Base-by-base conservation (phyloP, 805 yeast genomes). In the Candida quercuum region DNA sequence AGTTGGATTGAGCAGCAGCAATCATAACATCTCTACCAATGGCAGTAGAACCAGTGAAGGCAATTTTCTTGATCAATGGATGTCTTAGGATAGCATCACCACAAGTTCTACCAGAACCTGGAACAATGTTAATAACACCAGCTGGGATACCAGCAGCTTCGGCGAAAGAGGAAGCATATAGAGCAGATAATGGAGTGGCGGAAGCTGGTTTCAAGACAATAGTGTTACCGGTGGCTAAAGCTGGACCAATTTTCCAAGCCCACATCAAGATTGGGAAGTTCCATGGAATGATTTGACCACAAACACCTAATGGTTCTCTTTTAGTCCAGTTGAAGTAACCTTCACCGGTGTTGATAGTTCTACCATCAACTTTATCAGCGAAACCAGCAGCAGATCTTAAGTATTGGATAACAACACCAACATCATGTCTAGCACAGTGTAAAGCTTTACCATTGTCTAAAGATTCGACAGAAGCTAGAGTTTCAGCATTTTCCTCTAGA, bases 221-320 rank as follows among this genome's bases (percentile, higher is more conserved):
- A 36, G 81, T 69, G 63, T 78, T 77, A 59, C 83, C 83, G 41
- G 84, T 74, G 42, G 79, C 81, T 49, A 78, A 63, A 47, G 81
- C 81, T 33, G 86, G 84, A 45, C 79, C 83, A 42, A 76, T 64
- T 54, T 78, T 78, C 85, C 86, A 78, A 26, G 80, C 63, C 61
- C 76, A 72, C 71, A 80, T 78, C 54, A 78, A 68, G 53, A 78
- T 65, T 48, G 86, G 85, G 69, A 78, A 78, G 59, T 78, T 78
- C 86, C 85, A 78, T 49, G 86, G 84, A 50, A 78, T 78, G 46
- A 78, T 72, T 60, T 78, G 83, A 41, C 81, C 84, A 64, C 82
- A 77, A 32, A 78, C 84, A 52, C 84, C 85, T 53, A 70, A 64
- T 48, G 86, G 84, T 63, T 78, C 84, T 57, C 72, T 67, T 51